phyloP scores from a whole-genome alignment of 768 basidiomycete genomes.

The Chalciporus pseudorubinellus region DNA sequence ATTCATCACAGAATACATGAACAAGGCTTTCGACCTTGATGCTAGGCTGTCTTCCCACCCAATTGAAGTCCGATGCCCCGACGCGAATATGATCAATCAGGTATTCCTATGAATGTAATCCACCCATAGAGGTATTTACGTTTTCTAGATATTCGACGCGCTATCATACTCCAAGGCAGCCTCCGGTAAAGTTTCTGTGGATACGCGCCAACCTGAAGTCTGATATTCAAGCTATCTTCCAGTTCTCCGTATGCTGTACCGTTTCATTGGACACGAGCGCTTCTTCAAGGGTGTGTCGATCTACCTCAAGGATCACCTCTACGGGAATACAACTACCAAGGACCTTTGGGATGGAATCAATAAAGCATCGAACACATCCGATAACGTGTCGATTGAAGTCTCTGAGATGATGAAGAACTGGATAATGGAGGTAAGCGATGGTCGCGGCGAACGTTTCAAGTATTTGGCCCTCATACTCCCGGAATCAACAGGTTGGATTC shows the following conservation, averaged over 20 bases:
- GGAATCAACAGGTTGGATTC: conserved; percentile 61
- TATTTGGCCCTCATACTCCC: not conserved
- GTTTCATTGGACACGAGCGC: conserved; percentile 82
- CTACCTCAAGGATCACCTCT: conserved; percentile 88
- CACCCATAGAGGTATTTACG: too few relatives aligned
- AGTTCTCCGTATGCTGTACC: conserved; percentile 91
- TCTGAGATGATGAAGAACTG: conserved; percentile 86
- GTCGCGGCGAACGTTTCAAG: too few relatives aligned
- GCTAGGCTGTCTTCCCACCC: conserved; percentile 87
- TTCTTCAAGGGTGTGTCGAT: conserved; percentile 88
- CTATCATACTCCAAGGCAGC: conserved; percentile 86
- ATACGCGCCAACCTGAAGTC: not conserved
- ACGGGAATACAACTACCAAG: conserved; percentile 77
- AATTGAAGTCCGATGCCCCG: conserved; percentile 86
- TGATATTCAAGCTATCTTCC: conserved; percentile 2
- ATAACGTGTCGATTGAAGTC: conserved; percentile 50
- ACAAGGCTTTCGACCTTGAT: conserved; percentile 75
- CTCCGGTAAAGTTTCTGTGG: conserved; percentile 46
- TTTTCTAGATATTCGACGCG: conserved; percentile 89
- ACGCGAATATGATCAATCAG: conserved; percentile 81
- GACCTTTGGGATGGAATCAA: conserved; percentile 89
- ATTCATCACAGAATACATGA: conserved; percentile 78
- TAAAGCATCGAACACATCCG: conserved; percentile 54
- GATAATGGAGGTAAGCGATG: conserved; percentile 68
- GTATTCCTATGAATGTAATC: too few relatives aligned